Evolutionary conservation across 257 asterid species (phyloP), one percentile per base, ranked within the genome.

Genomic region (Leptodermis oblonga): DNA sequence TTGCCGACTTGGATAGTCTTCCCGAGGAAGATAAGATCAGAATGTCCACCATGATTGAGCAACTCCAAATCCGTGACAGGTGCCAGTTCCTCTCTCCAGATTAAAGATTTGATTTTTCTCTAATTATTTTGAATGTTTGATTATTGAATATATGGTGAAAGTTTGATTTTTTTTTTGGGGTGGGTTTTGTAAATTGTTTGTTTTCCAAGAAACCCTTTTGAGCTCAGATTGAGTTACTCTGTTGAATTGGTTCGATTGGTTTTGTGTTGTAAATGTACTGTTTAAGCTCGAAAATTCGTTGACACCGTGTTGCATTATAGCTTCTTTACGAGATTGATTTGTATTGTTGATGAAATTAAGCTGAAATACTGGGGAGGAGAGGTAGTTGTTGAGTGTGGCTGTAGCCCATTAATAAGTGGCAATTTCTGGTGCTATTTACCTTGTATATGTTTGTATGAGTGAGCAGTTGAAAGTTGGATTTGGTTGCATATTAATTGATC

Each of bases 21-120:
- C 71, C 80, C 15, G 80, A 81, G 61, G 85, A 70, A 37, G 85
- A 81, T 56, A 74, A 75, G 69, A 22, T 70, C 20, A 39, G 73
- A 60, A 77, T 81, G 85, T 49, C 71, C 0, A 23, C 71, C 31
- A 77, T 77, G 85, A 71, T 81, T 48, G 85, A 81, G 12, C 85
- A 78, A 72, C 85, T 81, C 66, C 85, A 77, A 58, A 37, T 77
- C 62, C 82, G 82, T 26, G 85, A 80, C 77, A 80, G 81, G 84
- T 80, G 3, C 46, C 8, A 39, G 1, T 11, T 33, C 25, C 3
- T 34, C 45, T 14, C 46, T 18, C 30, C n/a, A 3, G 43, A 60
- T 60, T 33, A 20, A 30, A 2, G 49, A 36, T n/a, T 37, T 2
- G 5, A 36, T 62, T 10, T 20, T 33, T 34, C 8, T 62, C n/a